A percentile compares a stretch with the other conserved stretches of the same genome.
These are phyloP conservation scores for Apiospora hydei DNA, from an alignment of 2,329 filamentous ascomycete genomes.

Conservation along the genomic window DNA sequence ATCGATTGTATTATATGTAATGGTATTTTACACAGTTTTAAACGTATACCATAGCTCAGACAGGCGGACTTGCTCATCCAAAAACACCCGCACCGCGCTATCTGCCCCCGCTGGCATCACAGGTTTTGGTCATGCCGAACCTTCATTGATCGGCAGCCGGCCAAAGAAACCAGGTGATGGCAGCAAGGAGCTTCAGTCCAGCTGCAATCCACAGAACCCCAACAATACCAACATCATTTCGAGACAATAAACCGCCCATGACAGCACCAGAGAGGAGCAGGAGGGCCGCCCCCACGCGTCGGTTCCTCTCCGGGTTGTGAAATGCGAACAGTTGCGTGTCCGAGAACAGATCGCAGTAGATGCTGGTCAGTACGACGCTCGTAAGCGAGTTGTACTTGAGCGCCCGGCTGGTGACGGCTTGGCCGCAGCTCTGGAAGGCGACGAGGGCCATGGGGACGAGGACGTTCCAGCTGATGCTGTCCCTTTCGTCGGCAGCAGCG, in stretches of 20 bases:
- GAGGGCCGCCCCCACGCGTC: constrained; percentile 56
- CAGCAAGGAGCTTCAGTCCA: constrained; percentile 61
- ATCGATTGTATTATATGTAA: neutral
- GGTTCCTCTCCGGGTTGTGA: constrained; percentile 58
- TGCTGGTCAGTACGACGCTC: constrained; percentile 80
- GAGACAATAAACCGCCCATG: constrained; percentile 57
- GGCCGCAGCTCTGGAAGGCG: constrained; percentile 79
- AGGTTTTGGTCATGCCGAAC: neutral
- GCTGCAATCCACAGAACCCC: constrained; percentile 68
- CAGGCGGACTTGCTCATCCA: neutral
- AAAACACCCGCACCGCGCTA: neutral
- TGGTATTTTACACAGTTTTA: neutral
- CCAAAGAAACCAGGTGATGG: constrained; percentile 68
- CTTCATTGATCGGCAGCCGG: constrained; percentile 48
- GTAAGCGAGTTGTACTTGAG: constrained; percentile 75
- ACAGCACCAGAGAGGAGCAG: constrained; percentile 59
- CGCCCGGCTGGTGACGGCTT: constrained; percentile 77
- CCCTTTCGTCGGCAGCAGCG: constrained; percentile 43
- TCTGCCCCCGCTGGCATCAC: neutral
- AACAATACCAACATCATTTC: constrained; percentile 55
- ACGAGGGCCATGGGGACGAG: constrained; percentile 73
- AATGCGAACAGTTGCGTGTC: constrained; percentile 59
- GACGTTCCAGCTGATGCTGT: constrained; percentile 64
- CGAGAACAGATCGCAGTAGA: constrained; percentile 82
- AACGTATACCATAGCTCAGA: neutral